These are phyloP conservation scores for Adansonia grandidieri DNA, from an alignment of 441 rosid species.

Conservation along the genomic window DNA sequence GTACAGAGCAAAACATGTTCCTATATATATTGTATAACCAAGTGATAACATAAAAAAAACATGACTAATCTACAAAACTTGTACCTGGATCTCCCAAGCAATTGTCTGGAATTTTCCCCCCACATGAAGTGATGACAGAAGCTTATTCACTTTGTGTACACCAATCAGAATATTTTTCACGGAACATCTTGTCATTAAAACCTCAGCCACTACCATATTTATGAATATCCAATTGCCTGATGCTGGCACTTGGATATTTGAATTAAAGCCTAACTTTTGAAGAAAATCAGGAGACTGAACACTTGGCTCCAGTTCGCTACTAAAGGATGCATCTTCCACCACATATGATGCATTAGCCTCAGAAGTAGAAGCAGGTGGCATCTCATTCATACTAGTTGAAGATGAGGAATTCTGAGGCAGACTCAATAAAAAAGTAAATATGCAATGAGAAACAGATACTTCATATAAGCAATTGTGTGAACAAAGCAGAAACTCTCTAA, in stretches of 20 bases:
- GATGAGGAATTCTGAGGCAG: conserved; percentile 44
- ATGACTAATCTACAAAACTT: conserved; percentile 31
- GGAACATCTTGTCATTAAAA: conserved; percentile 58
- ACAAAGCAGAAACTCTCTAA: conserved; percentile 45
- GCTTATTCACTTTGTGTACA: conserved; percentile 61
- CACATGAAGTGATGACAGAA: conserved; percentile 59
- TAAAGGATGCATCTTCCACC: conserved; percentile 38
- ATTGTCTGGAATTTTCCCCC: conserved; percentile 60
- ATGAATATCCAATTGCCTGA: conserved; percentile 53
- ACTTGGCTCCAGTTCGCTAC: conserved; percentile 45
- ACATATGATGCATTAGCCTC: conserved; percentile 30
- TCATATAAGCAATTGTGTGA: conserved; percentile 66
- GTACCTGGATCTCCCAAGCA: conserved; percentile 71
- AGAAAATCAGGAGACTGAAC: conserved; percentile 42
- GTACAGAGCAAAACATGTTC: not conserved
- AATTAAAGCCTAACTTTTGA: conserved; percentile 47
- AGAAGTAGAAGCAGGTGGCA: conserved; percentile 36
- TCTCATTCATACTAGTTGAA: conserved; percentile 36
- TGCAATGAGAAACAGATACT: conserved; percentile 61
- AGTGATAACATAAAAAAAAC: conserved; percentile 21
- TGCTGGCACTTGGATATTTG: conserved; percentile 40
- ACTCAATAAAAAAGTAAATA: conserved; percentile 53
- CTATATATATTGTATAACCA: conserved; percentile 11
- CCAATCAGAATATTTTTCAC: conserved; percentile 54
- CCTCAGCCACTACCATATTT: conserved; percentile 49